A percentile compares a stretch with the other conserved stretches of the same genome.
Evolutionary conservation across 2,329 filamentous ascomycete genomes (phyloP).

Genomic region (Penicillium sp.): DNA sequence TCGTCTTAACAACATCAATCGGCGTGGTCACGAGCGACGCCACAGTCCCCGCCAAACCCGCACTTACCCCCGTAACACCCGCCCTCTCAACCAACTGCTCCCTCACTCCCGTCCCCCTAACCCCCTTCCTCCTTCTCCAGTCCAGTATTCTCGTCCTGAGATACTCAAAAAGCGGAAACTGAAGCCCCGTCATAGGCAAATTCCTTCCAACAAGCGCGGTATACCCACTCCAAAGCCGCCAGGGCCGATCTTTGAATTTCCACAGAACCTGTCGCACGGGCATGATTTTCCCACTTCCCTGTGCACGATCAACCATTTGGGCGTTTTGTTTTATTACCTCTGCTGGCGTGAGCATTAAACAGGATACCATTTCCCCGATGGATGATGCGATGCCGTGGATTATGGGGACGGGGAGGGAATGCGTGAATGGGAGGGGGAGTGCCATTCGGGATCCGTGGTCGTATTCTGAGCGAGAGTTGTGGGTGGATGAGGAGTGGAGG

Average conservation of each 20-base stretch:
- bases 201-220: slow-evolving; percentile 76
- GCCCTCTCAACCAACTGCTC: slow-evolving; percentile 60
- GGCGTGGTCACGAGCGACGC: slow-evolving; percentile 82
- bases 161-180: slow-evolving; percentile 82
- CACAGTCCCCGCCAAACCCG: slow-evolving; percentile 67
- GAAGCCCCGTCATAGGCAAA: slow-evolving; percentile 78
- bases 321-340: slow-evolving; percentile 94
- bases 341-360: slow-evolving; percentile 78
- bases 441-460: not conserved
- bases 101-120: not conserved
- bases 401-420: slow-evolving; percentile 59
- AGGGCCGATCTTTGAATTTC: slow-evolving; percentile 54
- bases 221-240: slow-evolving; percentile 65
- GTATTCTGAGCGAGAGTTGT: not conserved
- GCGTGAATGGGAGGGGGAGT: slow-evolving; percentile 25
- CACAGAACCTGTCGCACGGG: slow-evolving; percentile 55
- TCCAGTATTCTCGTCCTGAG: slow-evolving; percentile 54
- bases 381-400: slow-evolving; percentile 71
- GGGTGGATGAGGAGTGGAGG: slow-evolving; percentile 51
- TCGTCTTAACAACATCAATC: slow-evolving; percentile 82
- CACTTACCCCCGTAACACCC: slow-evolving; percentile 66
- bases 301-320: slow-evolving; percentile 61
- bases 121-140: slow-evolving; percentile 33
- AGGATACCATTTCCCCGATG: slow-evolving; percentile 75
- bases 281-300: slow-evolving; percentile 26